A percentile compares a stretch with the other conserved stretches of the same genome.
phyloP scores from a whole-genome alignment of 2,329 filamentous ascomycete genomes.

The Metarhizium rileyi region DNA sequence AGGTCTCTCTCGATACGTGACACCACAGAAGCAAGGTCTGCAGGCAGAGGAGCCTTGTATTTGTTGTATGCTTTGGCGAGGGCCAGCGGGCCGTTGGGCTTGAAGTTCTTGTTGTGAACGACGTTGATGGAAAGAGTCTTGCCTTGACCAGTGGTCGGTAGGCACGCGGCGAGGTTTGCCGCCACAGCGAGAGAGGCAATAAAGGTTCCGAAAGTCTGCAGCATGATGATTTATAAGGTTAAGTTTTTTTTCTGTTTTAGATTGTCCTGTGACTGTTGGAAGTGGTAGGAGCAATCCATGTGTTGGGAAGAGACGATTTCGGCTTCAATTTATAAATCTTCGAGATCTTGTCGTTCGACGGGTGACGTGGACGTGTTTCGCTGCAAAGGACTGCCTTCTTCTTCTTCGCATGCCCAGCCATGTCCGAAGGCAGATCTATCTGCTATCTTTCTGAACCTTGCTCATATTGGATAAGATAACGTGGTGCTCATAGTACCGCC shows the following conservation, averaged over 20 bases:
- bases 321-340: neutral
- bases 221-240: constrained; percentile 3
- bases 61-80: constrained; percentile 11
- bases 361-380: neutral
- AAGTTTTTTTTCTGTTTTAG: too few species aligned
- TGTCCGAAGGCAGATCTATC: neutral
- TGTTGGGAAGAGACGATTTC: neutral
- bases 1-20: neutral
- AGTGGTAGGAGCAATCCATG: neutral
- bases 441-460: neutral
- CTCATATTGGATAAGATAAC: neutral
- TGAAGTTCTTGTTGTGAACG: constrained; percentile 7
- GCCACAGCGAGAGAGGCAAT: constrained; percentile 10
- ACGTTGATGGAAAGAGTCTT: constrained; percentile 7
- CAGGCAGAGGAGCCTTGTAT: constrained; percentile 5
- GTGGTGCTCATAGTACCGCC: neutral
- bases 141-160: constrained; percentile 2
- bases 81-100: constrained; percentile 7
- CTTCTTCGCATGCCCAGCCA: neutral
- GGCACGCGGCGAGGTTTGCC: constrained; percentile 7
- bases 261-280: neutral
- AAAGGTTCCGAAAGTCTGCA: constrained; percentile 12
- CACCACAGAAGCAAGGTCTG: constrained; percentile 4
- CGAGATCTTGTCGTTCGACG: neutral
- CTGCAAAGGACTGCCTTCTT: neutral